phyloP scores from a whole-genome alignment of 1,139 yeast species.

The Kodamaea derodonti region DNA sequence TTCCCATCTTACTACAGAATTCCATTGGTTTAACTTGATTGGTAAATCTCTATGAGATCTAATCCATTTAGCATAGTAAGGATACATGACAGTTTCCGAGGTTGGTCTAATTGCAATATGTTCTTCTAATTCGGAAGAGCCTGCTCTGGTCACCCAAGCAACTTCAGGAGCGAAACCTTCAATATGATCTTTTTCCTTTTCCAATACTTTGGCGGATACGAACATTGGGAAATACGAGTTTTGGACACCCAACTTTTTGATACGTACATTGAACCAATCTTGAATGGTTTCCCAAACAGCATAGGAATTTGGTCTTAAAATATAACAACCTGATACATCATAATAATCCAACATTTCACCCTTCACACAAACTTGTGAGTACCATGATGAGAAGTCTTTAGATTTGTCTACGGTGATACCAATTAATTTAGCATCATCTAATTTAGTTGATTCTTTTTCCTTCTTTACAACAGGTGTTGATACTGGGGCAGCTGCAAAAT shows the following conservation, averaged over 20 bases:
- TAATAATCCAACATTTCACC: slow-evolving; percentile 98
- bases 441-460: slow-evolving; percentile 48
- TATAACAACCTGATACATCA: slow-evolving; percentile 98
- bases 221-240: slow-evolving; percentile 99
- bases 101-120: slow-evolving; percentile 99
- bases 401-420: slow-evolving; percentile 95
- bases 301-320: slow-evolving; percentile 94
- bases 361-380: slow-evolving; percentile 90
- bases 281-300: slow-evolving; percentile 94
- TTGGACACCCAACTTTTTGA: slow-evolving; percentile 85
- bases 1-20: slow-evolving; percentile 99
- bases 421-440: slow-evolving; percentile 87
- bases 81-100: slow-evolving; percentile 99
- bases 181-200: slow-evolving; percentile 96
- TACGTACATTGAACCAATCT: slow-evolving; percentile 73
- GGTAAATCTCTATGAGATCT: slow-evolving; percentile 98
- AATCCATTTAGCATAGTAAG: slow-evolving; percentile 98
- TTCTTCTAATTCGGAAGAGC: slow-evolving; percentile 89
- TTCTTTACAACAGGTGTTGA: slow-evolving; percentile 28
- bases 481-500: slow-evolving; percentile 49
- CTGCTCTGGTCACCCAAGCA: slow-evolving; percentile 99
- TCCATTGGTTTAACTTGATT: slow-evolving; percentile 96
- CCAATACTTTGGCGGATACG: slow-evolving; percentile 87
- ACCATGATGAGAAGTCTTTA: slow-evolving; percentile 94
- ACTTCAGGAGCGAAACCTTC: slow-evolving; percentile 99